These are phyloP conservation scores for Mycena kentingensis DNA, from an alignment of 768 basidiomycete genomes.

Conservation along the genomic window DNA sequence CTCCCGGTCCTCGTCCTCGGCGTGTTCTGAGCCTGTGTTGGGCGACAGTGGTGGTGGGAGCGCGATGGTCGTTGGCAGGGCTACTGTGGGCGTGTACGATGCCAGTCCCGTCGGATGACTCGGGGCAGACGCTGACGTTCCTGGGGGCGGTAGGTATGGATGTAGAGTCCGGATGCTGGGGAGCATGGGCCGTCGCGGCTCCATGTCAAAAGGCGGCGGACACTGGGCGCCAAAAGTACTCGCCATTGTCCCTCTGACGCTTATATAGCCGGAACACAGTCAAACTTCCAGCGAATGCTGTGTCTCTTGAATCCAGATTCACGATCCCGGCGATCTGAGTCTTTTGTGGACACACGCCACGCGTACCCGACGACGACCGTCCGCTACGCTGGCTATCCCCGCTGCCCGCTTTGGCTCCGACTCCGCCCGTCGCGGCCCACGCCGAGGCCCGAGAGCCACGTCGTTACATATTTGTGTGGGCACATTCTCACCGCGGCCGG, in stretches of 20 bases:
- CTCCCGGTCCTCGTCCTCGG: conserved; percentile 55
- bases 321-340: too few species aligned
- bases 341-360: too few species aligned
- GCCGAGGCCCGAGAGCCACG: too few species aligned
- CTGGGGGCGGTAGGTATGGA: conserved; percentile 64
- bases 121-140: background rate
- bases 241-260: background rate
- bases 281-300: too few species aligned
- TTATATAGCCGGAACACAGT: too few species aligned
- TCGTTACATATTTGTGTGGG: too few species aligned
- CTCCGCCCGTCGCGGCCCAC: too few species aligned
- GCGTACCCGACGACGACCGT: too few species aligned
- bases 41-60: conserved; percentile 27
- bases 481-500: too few species aligned
- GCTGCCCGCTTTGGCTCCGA: too few species aligned
- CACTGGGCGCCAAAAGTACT: background rate
- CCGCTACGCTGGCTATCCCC: too few species aligned
- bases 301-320: too few species aligned
- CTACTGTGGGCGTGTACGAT: conserved; percentile 30
- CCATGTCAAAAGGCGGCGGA: background rate
- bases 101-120: conserved; percentile 27
- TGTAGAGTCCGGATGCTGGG: conserved; percentile 73
- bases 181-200: conserved; percentile 28
- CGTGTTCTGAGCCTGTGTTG: conserved; percentile 35
- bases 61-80: conserved; percentile 25